These are phyloP conservation scores for Solanum pennellii DNA, from an alignment of 257 asterid species.

Conservation along the genomic window DNA sequence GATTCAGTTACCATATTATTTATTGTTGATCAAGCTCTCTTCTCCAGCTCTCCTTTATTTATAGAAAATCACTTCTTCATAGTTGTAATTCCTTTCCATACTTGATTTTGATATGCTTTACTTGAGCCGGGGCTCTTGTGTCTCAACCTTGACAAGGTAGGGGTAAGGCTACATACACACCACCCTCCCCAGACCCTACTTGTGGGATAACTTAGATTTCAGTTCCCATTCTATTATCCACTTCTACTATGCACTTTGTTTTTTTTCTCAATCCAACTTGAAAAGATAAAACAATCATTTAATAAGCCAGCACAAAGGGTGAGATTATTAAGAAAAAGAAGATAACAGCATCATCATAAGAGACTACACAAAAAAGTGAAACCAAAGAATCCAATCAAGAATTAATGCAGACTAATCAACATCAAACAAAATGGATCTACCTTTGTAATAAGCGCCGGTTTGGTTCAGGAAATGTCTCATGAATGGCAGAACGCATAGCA, in stretches of 20 bases:
- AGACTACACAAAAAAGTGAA: neutral
- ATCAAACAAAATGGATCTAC: constrained; percentile 19
- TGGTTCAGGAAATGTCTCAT: constrained; percentile 92
- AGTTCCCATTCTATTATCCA: neutral
- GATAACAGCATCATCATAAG: neutral
- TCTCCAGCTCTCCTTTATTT: neutral
- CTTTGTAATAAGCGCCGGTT: constrained; percentile 85
- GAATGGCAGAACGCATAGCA: constrained; percentile 74
- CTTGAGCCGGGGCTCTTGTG: neutral
- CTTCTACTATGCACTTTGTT: neutral
- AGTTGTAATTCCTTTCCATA: neutral
- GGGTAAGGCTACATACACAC: neutral
- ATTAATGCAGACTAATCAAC: neutral
- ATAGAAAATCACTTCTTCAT: neutral
- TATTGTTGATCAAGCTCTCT: neutral
- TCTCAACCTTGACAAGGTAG: neutral
- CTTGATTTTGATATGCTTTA: neutral
- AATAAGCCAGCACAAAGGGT: neutral
- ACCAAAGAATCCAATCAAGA: neutral
- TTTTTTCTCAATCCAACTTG: neutral
- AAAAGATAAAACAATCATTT: neutral
- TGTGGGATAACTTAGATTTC: neutral
- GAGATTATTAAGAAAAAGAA: neutral
- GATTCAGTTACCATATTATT: neutral
- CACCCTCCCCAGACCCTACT: neutral